These are phyloP conservation scores for Heliosperma pusillum DNA, from an alignment of 148 eudicot genomes.

Conservation along the genomic window DNA sequence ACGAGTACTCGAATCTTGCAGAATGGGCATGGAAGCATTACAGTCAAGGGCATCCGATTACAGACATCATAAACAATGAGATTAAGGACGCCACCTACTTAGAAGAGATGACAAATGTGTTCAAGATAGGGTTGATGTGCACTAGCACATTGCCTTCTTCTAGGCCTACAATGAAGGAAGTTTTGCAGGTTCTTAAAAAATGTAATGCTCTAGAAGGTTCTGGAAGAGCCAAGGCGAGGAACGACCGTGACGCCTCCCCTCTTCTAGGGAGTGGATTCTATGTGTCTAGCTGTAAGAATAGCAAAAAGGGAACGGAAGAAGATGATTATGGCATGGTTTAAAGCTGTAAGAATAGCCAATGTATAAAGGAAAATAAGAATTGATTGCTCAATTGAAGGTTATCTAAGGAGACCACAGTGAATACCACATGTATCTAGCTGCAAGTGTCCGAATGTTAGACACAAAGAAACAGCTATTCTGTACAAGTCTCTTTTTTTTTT, in stretches of 20 bases:
- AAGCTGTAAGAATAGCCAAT: no score
- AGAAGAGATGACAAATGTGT: conserved; percentile 55
- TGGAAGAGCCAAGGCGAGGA: conserved; percentile 24
- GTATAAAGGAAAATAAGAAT: no score
- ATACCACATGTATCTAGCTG: no score
- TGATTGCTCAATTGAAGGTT: no score
- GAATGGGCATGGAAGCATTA: conserved; percentile 83
- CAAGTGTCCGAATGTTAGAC: no score
- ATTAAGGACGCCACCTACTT: conserved; percentile 37
- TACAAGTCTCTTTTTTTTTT: no score
- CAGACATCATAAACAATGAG: conserved; percentile 41
- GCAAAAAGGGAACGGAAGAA: conserved; percentile 34
- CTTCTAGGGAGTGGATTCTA: conserved; percentile 44
- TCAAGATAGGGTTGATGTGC: conserved; percentile 64
- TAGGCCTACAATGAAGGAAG: conserved; percentile 82
- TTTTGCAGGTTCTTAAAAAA: conserved; percentile 44
- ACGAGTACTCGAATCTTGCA: conserved; percentile 55
- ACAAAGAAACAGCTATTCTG: no score
- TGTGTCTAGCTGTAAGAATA: conserved; percentile 38
- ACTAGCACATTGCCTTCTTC: conserved; percentile 46
- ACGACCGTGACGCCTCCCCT: conserved; percentile 46
- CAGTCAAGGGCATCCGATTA: conserved; percentile 39
- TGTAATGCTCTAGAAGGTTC: conserved; percentile 28
- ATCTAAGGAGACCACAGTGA: no score
- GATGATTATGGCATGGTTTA: conserved; percentile 32